Evolutionary conservation across 2,329 filamentous ascomycete species (phyloP).

Genomic region (Xylaria polymorpha): DNA sequence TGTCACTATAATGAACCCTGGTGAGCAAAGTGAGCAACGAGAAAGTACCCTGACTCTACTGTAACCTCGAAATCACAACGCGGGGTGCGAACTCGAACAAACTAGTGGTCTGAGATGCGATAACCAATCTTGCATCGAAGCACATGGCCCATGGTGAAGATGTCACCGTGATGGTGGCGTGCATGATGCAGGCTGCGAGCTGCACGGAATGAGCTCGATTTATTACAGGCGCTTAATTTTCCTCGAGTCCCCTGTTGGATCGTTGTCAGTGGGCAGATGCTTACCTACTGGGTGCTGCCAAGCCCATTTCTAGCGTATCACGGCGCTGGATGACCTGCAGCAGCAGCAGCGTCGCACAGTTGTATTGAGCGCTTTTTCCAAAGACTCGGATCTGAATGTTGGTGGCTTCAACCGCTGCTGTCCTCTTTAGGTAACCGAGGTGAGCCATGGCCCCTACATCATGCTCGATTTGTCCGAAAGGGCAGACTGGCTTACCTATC

Average conservation of each 20-base stretch:
- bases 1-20: too few relatives aligned
- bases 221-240: conserved; percentile 33
- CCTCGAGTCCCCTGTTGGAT: background rate
- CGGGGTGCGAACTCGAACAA: background rate
- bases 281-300: conserved; percentile 11
- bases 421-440: background rate
- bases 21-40: too few relatives aligned
- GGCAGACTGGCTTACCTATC: background rate
- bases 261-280: background rate
- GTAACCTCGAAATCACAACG: background rate
- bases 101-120: background rate
- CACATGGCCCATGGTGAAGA: conserved; percentile 32
- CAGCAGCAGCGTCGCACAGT: conserved; percentile 5
- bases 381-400: conserved; percentile 10
- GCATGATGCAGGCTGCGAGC: conserved; percentile 35
- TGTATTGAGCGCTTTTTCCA: conserved; percentile 24
- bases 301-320: conserved; percentile 17
- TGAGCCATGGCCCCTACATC: background rate
- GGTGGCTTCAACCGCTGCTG: too few relatives aligned
- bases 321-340: background rate
- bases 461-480: background rate
- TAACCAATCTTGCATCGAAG: conserved; percentile 20
- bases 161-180: conserved; percentile 45
- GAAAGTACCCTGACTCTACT: background rate
- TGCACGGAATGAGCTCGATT: conserved; percentile 19